Evolutionary conservation across 2,329 filamentous ascomycete species (phyloP).

Genomic region (Biscogniauxia sp.): DNA sequence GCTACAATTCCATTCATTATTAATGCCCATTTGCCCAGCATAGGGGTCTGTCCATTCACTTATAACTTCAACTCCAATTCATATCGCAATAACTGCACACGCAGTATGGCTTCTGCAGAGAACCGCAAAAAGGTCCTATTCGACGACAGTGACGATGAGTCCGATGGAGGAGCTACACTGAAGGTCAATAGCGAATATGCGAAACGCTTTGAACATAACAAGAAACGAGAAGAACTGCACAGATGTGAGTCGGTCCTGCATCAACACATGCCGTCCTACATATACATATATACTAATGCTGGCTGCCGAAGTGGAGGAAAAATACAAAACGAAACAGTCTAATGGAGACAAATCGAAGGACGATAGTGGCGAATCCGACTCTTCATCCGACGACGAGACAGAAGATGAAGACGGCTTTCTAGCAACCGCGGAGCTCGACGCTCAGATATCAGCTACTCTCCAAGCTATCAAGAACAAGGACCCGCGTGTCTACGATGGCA

Average conservation of each 20-base stretch:
- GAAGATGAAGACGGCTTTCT: conserved; percentile 91
- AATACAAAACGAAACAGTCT: conserved; percentile 56
- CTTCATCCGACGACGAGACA: conserved; percentile 70
- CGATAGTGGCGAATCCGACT: conserved; percentile 60
- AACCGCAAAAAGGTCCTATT: conserved; percentile 48
- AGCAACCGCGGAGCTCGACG: conserved; percentile 79
- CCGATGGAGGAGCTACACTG: conserved; percentile 50
- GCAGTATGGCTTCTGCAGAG: conserved; percentile 31
- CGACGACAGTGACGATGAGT: conserved; percentile 54
- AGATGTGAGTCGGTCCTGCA: conserved; percentile 48
- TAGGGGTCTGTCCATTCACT: neutral
- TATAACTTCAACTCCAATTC: no score
- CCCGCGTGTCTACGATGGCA: conserved; percentile 81
- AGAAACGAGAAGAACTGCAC: conserved; percentile 87
- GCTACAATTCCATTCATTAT: neutral
- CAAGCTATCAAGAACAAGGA: conserved; percentile 88
- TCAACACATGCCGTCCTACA: neutral
- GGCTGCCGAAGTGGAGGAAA: conserved; percentile 73
- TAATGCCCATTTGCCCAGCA: neutral
- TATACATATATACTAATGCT: conserved; percentile 9
- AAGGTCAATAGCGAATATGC: conserved; percentile 92
- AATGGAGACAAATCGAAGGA: conserved; percentile 41
- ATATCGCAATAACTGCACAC: neutral
- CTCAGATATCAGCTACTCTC: conserved; percentile 82
- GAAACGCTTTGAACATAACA: conserved; percentile 89